A percentile compares a stretch with the other conserved stretches of the same genome.
phyloP scores from a whole-genome alignment of 2,329 filamentous ascomycete species.

The Ascochyta fabae region DNA sequence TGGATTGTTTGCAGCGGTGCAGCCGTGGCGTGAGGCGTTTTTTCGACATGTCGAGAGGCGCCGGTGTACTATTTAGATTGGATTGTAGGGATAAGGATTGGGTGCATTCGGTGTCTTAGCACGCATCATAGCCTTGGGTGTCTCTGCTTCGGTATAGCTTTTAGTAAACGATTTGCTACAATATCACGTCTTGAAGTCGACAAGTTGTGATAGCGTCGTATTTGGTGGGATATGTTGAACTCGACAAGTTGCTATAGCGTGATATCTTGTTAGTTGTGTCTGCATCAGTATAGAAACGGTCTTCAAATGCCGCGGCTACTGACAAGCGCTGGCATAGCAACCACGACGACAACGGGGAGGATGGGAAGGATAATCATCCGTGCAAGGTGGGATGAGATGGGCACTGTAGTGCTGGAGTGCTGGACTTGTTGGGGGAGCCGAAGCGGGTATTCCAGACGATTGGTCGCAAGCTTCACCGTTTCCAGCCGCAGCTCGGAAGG shows the following conservation, averaged over 20 bases:
- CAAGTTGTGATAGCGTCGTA: too few relatives aligned
- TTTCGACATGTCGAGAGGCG: constrained; percentile 32
- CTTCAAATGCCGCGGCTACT: constrained; percentile 6
- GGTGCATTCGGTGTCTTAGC: constrained; percentile 36
- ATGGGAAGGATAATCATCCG: too few relatives aligned
- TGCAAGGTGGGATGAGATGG: too few relatives aligned
- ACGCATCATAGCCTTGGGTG: constrained; percentile 31
- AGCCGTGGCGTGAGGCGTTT: constrained; percentile 21
- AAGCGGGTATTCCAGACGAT: constrained; percentile 6
- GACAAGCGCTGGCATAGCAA: neutral
- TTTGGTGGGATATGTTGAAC: too few relatives aligned
- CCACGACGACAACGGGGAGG: too few relatives aligned
- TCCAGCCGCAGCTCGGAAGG: constrained; percentile 6
- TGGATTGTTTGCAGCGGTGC: constrained; percentile 9
- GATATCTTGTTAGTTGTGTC: too few relatives aligned
- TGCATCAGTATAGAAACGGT: too few relatives aligned
- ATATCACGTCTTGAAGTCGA: constrained; percentile 30
- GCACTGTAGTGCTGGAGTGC: neutral
- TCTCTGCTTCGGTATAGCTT: constrained; percentile 39
- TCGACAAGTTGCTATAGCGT: too few relatives aligned
- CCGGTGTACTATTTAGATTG: constrained; percentile 46
- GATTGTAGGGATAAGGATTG: constrained; percentile 42
- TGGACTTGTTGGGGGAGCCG: constrained; percentile 7
- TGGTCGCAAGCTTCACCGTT: constrained; percentile 20
- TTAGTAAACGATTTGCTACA: constrained; percentile 34